A percentile compares a stretch with the other conserved stretches of the same genome.
These are phyloP conservation scores for Trichoderma brevicompactum DNA, from an alignment of 2,329 filamentous ascomycete genomes.

Conservation along the genomic window DNA sequence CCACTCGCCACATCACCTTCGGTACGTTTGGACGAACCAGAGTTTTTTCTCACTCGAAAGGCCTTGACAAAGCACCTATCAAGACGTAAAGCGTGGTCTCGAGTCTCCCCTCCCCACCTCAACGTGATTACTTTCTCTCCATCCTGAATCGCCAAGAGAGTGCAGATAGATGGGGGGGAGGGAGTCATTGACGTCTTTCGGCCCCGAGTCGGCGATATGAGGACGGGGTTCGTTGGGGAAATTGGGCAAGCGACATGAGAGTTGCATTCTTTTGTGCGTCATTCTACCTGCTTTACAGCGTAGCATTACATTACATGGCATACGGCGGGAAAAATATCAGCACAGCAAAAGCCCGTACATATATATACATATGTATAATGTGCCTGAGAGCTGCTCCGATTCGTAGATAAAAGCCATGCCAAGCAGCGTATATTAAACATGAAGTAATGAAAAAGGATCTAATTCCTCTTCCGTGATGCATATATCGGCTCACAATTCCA, in stretches of 20 bases:
- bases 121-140: no score
- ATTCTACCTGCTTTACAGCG: neutral
- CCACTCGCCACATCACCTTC: neutral
- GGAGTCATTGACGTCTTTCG: neutral
- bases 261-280: neutral
- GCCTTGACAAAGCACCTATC: neutral
- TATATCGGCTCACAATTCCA: slow-evolving; percentile 7
- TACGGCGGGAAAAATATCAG: neutral
- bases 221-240: neutral
- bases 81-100: neutral
- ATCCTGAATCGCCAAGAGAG: neutral
- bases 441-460: neutral
- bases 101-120: neutral
- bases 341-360: slow-evolving; percentile 3
- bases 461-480: neutral
- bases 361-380: neutral
- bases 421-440: slow-evolving; percentile 1
- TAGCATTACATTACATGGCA: slow-evolving; percentile 10
- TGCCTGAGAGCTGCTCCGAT: neutral
- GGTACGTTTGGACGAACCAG: neutral
- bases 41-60: neutral
- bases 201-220: neutral
- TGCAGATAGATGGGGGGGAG: neutral
- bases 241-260: neutral
- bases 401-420: neutral